Base-by-base conservation (phyloP, 2,329 filamentous ascomycete genomes). In the Ophiocordyceps australis region DNA sequence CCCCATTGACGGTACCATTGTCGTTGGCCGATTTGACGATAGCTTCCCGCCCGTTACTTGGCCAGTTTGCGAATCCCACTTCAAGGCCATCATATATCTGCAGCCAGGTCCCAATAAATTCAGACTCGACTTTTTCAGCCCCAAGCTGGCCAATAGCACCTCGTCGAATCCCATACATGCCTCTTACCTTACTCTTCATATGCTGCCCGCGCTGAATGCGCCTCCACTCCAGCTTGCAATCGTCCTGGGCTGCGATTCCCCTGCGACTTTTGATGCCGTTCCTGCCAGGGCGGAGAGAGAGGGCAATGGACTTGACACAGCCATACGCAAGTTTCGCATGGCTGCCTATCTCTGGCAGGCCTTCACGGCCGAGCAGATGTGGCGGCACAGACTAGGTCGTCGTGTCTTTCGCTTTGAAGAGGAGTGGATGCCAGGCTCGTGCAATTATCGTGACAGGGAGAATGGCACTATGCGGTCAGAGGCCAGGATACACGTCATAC, bases 321-420 rank as follows among this genome's bases (percentile, higher is more conserved):
- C 89, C 0, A 64, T 92, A 26, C 71, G 69, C 40, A 98, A 98
- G 46, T 94, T 89, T 46, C 71, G 85, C 34, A 94, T 92, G 78
- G 77, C 83, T 12, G 86, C 82, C 14, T 94, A 95, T 45, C 60
- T 95, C 10, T 95, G 89, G 85, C 89, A 98, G 47, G 82, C 85
- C 7, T 95, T 92, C 42, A 95, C 86, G 0, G 82, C 81, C 6
- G 89, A 98, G 47, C 85, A 95, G 46, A 95, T 95, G 86, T 77
- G 71, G 47, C 74, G 82, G 34, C 79, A 93, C 45, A 79, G 76
- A 32, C 70, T 95, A 37, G 83, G 85, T 8, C 68, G 86, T 30
- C 72, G 86, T 30, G 74, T 70, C 27, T 95, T 94, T 49, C 67
- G 85, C 22, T 85, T 92, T 34, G 89, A 95, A 39, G 89, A 98